These are phyloP conservation scores for Candida buenavistaensis DNA, from an alignment of 1,139 yeast species.

Conservation along the genomic window DNA sequence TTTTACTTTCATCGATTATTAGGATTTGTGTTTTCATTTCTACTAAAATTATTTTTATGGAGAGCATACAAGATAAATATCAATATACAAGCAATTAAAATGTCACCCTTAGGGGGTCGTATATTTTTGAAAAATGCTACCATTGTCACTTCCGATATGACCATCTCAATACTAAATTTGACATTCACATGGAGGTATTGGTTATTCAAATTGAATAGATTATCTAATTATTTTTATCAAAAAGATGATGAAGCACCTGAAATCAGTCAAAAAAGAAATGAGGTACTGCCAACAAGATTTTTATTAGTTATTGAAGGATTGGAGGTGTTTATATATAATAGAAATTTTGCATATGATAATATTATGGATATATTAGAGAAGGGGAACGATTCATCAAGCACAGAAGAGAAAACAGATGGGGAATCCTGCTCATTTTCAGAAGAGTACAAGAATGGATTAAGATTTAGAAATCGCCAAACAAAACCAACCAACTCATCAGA, in stretches of 20 bases:
- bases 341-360: slow-evolving; percentile 73
- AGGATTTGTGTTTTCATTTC: slow-evolving; percentile 58
- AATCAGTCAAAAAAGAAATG: slow-evolving; percentile 31
- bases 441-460: slow-evolving; percentile 10
- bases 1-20: slow-evolving; percentile 76
- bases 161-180: slow-evolving; percentile 68
- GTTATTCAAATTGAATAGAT: slow-evolving; percentile 55
- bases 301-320: slow-evolving; percentile 67
- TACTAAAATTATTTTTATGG: slow-evolving; percentile 65
- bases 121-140: slow-evolving; percentile 74
- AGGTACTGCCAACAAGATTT: slow-evolving; percentile 59
- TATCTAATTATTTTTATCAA: slow-evolving; percentile 38
- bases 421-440: slow-evolving; percentile 11
- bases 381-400: slow-evolving; percentile 9
- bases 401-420: slow-evolving; percentile 13
- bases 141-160: slow-evolving; percentile 67
- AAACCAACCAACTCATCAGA: slow-evolving; percentile 1
- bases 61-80: slow-evolving; percentile 53
- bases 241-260: slow-evolving; percentile 22
- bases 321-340: slow-evolving; percentile 79
- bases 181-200: slow-evolving; percentile 90
- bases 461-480: slow-evolving; percentile 6
- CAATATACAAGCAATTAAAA: slow-evolving; percentile 67
- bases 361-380: slow-evolving; percentile 48
- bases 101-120: slow-evolving; percentile 82